A percentile compares a stretch with the other conserved stretches of the same genome.
Evolutionary conservation across 208 protist species (phyloP).

Genomic region (Naegleria lovaniensis): DNA sequence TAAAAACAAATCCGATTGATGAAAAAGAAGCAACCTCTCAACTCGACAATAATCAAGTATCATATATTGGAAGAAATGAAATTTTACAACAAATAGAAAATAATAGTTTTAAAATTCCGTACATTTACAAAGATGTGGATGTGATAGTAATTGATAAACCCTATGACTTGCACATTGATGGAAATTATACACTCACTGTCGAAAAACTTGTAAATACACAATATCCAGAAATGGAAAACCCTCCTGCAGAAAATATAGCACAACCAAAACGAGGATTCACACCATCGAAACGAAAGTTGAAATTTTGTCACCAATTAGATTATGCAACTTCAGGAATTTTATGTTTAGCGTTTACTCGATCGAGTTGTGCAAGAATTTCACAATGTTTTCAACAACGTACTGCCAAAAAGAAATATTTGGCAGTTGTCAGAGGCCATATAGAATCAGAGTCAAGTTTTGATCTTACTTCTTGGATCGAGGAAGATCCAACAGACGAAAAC

Average conservation of each 20-base stretch:
- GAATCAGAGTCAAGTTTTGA: conserved; percentile 18
- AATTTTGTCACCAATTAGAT: conserved; percentile 83
- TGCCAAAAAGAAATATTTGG: conserved; percentile 66
- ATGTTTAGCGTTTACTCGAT: conserved; percentile 69
- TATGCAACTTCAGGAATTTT: conserved; percentile 75
- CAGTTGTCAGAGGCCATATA: conserved; percentile 63
- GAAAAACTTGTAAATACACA: conserved; percentile 54
- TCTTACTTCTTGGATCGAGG: neutral
- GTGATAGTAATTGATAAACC: conserved; percentile 78
- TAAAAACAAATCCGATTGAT: too few species aligned
- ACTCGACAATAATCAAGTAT: too few species aligned
- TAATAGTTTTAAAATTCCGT: neutral
- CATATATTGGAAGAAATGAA: too few species aligned
- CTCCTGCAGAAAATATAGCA: conserved; percentile 20
- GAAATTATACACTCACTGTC: conserved; percentile 33
- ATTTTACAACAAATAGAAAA: too few species aligned
- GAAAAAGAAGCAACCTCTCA: too few species aligned
- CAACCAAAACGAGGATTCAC: neutral
- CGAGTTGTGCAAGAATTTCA: conserved; percentile 60
- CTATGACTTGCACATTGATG: conserved; percentile 67
- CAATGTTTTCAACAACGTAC: conserved; percentile 75
- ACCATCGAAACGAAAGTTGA: conserved; percentile 53
- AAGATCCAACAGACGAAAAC: neutral
- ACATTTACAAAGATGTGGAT: neutral
- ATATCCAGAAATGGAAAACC: conserved; percentile 41